Conservation (phyloP, 495 filamentous ascomycete species). For the Staphylotrichum longicolle region DNA sequence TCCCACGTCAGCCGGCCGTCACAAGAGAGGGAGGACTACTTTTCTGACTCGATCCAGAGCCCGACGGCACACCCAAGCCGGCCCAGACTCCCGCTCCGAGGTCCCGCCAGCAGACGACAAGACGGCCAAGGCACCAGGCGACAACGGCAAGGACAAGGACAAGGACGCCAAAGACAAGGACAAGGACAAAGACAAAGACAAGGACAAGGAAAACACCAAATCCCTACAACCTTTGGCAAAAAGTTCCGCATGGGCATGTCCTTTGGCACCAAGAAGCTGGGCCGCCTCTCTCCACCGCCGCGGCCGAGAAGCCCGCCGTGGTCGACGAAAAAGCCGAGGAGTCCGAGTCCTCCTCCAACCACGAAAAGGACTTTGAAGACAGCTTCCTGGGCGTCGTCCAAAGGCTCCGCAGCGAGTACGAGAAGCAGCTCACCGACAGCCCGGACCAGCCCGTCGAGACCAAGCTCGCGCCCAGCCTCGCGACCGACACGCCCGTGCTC, state of each 20-base stretch:
- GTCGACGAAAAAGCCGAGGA: constrained; percentile 70
- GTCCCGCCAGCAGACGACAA: constrained; percentile 35
- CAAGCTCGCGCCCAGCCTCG: constrained; percentile 70
- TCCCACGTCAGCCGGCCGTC: constrained; percentile 40
- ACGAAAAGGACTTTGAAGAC: constrained; percentile 79
- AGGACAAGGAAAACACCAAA: constrained; percentile 66
- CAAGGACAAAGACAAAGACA: constrained; percentile 64
- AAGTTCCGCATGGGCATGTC: constrained; percentile 85
- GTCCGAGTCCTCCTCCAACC: constrained; percentile 65
- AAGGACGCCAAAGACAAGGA: constrained; percentile 52
- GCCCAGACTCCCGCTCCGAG: constrained; percentile 35
- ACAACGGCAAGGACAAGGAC: constrained; percentile 40
- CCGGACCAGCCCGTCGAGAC: constrained; percentile 56
- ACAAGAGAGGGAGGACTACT: constrained; percentile 47
- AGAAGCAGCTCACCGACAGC: constrained; percentile 59
- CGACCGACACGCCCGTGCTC: constrained; percentile 81
- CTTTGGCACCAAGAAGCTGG: constrained; percentile 76
- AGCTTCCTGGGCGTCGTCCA: constrained; percentile 80
- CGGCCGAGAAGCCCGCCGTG: constrained; percentile 65
- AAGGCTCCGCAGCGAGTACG: constrained; percentile 71
- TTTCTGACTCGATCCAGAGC: constrained; percentile 44
- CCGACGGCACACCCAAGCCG: constrained; percentile 34
- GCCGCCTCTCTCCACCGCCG: constrained; percentile 66
- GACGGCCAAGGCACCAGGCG: constrained; percentile 26
- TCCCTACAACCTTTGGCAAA: constrained; percentile 73